Evolutionary conservation across 116 monocot genomes (phyloP).

Genomic region (Papilionanthe hybrid): DNA sequence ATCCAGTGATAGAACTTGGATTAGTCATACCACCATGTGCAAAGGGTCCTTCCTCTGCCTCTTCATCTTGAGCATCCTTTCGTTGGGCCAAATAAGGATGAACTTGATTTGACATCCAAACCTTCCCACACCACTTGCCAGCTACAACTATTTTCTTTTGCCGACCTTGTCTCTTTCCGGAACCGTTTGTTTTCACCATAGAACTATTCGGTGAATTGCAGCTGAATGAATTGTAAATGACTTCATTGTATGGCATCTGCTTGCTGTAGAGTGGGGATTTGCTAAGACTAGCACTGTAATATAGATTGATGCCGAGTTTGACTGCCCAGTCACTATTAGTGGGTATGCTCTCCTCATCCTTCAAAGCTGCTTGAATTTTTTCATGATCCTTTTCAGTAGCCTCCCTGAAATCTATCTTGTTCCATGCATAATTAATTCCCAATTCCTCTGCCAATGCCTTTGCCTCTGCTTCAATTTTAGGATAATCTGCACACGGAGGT

Average conservation of each 20-base stretch:
- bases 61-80: constrained; percentile 15
- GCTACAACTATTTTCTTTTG: constrained; percentile 70
- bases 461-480: constrained; percentile 72
- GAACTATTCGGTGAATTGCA: constrained; percentile 32
- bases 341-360: constrained; percentile 84
- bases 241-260: constrained; percentile 82
- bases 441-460: constrained; percentile 61
- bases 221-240: constrained; percentile 85
- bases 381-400: constrained; percentile 51
- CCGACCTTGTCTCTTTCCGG: constrained; percentile 36
- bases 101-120: constrained; percentile 95
- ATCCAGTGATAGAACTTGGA: not conserved
- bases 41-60: constrained; percentile 6
- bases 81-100: constrained; percentile 58
- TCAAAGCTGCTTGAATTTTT: constrained; percentile 52
- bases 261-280: constrained; percentile 90
- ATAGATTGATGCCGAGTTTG: constrained; percentile 87
- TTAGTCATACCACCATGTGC: not conserved
- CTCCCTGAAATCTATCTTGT: constrained; percentile 54
- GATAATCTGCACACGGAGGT: constrained; percentile 58
- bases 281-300: constrained; percentile 84
- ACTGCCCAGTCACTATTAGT: constrained; percentile 87
- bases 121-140: constrained; percentile 95
- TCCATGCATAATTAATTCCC: constrained; percentile 55
- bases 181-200: constrained; percentile 27